A percentile compares a stretch with the other conserved stretches of the same genome.
phyloP scores from a whole-genome alignment of 805 yeast genomes.

The Candida adriatica region DNA sequence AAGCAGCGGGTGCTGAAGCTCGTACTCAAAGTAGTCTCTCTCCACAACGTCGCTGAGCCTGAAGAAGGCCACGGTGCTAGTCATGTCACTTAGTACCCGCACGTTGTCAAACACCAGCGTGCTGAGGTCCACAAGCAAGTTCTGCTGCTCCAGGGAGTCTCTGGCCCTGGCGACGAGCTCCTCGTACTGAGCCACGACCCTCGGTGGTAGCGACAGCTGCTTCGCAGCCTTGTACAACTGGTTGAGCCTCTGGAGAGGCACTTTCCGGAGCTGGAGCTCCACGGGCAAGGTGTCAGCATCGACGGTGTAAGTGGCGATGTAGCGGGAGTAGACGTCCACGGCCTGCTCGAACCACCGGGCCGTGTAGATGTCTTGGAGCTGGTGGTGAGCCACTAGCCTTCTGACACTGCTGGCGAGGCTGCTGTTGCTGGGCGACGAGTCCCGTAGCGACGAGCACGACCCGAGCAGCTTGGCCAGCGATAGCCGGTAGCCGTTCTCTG shows the following conservation, averaged over 20 bases:
- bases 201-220: slow-evolving; percentile 5
- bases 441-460: slow-evolving; percentile 9
- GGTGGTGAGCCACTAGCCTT: slow-evolving; percentile 14
- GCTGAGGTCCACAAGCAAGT: slow-evolving; percentile 14
- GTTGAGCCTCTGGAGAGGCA: slow-evolving; percentile 12
- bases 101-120: slow-evolving; percentile 16
- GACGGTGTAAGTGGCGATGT: slow-evolving; percentile 7
- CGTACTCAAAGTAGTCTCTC: slow-evolving; percentile 22
- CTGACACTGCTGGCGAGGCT: slow-evolving; percentile 8
- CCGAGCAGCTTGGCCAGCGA: slow-evolving; percentile 13
- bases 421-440: background rate
- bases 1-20: slow-evolving; percentile 7
- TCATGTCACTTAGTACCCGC: slow-evolving; percentile 8
- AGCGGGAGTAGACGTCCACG: slow-evolving; percentile 7
- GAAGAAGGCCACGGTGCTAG: slow-evolving; percentile 15
- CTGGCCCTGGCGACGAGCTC: slow-evolving; percentile 12
- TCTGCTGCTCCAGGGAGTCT: slow-evolving; percentile 18
- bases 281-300: slow-evolving; percentile 8
- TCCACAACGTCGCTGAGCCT: slow-evolving; percentile 12
- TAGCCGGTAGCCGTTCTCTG: slow-evolving; percentile 14
- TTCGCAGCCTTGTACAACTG: slow-evolving; percentile 8
- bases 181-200: slow-evolving; percentile 2
- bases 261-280: slow-evolving; percentile 11
- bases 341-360: slow-evolving; percentile 12
- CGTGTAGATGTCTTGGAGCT: slow-evolving; percentile 5